Conservation (phyloP, 78 protist genomes). For the Tieghemostelium lacteum region DNA sequence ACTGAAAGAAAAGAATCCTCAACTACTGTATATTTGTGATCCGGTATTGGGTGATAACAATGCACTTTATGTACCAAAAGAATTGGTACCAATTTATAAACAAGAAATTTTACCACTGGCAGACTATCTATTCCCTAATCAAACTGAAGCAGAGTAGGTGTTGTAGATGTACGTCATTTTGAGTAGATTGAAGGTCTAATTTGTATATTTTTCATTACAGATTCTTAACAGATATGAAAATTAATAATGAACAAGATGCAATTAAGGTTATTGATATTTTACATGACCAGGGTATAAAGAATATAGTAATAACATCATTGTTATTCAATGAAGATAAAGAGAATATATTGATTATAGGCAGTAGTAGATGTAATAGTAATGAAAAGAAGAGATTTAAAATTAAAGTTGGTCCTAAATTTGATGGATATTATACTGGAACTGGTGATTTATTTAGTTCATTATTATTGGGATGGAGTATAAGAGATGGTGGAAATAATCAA, state of each 20-base stretch:
- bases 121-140: constrained; percentile 87
- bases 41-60: constrained; percentile 92
- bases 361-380: constrained; percentile 8
- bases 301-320: constrained; percentile 83
- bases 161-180: background rate
- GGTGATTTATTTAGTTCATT: constrained; percentile 87
- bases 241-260: constrained; percentile 57
- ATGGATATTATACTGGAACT: constrained; percentile 85
- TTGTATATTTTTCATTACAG: background rate
- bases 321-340: background rate
- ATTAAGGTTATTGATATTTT: constrained; percentile 43
- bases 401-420: constrained; percentile 38
- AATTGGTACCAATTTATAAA: constrained; percentile 60
- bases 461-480: constrained; percentile 66
- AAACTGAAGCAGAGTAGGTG: constrained; percentile 84
- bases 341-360: constrained; percentile 51
- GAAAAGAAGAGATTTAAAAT: constrained; percentile 22
- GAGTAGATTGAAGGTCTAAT: background rate
- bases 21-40: constrained; percentile 77
- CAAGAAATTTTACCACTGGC: constrained; percentile 75
- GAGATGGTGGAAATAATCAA: background rate
- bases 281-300: constrained; percentile 74
- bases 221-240: constrained; percentile 59
- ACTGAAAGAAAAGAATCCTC: constrained; percentile 61
- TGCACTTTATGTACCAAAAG: constrained; percentile 84